These are phyloP conservation scores for Kockovaella imperatae DNA, from an alignment of 768 basidiomycete species.

Conservation along the genomic window DNA sequence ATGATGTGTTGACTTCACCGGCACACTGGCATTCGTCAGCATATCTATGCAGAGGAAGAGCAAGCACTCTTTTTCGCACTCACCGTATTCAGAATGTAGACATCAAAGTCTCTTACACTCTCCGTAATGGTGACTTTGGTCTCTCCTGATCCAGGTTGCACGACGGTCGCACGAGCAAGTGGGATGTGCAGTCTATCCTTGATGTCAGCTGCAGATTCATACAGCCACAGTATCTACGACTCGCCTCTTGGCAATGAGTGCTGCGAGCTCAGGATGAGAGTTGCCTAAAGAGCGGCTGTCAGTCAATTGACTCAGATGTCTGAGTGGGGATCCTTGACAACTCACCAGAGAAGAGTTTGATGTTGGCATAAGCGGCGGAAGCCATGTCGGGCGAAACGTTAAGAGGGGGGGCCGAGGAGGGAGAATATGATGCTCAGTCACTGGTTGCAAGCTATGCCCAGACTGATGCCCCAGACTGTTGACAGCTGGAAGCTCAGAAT, in stretches of 20 bases:
- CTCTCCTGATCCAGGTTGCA: conserved; percentile 72
- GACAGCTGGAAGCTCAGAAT: too few species aligned
- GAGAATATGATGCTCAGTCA: too few species aligned
- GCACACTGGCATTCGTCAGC: conserved; percentile 20
- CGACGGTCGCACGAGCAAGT: conserved; percentile 56
- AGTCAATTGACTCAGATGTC: background rate
- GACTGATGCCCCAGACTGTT: too few species aligned
- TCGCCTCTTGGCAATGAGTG: conserved; percentile 92
- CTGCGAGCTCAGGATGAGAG: conserved; percentile 95
- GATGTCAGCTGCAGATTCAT: background rate
- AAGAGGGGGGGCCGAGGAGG: too few species aligned
- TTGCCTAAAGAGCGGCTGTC: conserved; percentile 53
- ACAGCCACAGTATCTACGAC: conserved; percentile 47
- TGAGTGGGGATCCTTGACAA: background rate
- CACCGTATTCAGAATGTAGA: conserved; percentile 82
- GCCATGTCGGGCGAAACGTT: conserved; percentile 30
- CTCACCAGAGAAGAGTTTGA: conserved; percentile 48
- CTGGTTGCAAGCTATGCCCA: too few species aligned
- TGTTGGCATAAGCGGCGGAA: conserved; percentile 44
- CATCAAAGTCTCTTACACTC: conserved; percentile 94
- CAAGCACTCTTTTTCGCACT: conserved; percentile 15
- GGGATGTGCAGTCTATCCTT: conserved; percentile 76
- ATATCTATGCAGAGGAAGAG: background rate
- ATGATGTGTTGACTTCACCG: conserved; percentile 80
- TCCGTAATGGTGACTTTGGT: conserved; percentile 90